Base-by-base conservation (phyloP, 495 filamentous ascomycete genomes). In the Pyrenula aspistea region DNA sequence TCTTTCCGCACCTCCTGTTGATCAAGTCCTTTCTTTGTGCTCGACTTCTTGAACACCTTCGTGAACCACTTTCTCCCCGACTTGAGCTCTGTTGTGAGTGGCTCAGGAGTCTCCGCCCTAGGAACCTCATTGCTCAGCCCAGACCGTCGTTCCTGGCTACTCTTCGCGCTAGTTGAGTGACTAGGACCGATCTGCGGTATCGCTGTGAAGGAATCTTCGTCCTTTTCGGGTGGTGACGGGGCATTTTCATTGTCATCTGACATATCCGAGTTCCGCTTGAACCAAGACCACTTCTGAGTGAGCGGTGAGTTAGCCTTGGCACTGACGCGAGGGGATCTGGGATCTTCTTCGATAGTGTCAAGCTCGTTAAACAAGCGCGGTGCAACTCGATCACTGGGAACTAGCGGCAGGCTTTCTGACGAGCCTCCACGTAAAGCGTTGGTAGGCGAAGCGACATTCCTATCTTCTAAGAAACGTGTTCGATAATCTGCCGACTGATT, bases 211-310 rank as follows among this genome's bases (percentile, higher is more conserved):
- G 8, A 4, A 8, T 42, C 31, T 8, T 42, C n/a, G 20, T 52
- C 50, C 50, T 52, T 52, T 24, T 21, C 22, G 8, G 50, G 50
- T 10, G 20, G 19, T 4, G 50, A 10, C 11, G 54, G n/a, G 8
- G 57, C 57, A 2, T 65, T 54, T 2, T 65, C 67, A 1, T 67
- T 66, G 2, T 65, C 67, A 1, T 67, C 67, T 3, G 64, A 65
- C 1, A 68, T 64, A 31, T 80, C 79, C 2, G 77, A 77, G 24
- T 72, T 68, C 1, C 81, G 77, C 53, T 76, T 83, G 63, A 88
- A 85, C 85, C 84, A 89, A 1, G 77, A 79, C 60, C 80, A 76
- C 47, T 80, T 85, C 67, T 84, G 85, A 47, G 77, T 74, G 48
- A 31, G 51, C 36, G 51, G 24, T 56, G 25, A 8, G 21, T 4